Percentiles rank a stretch among this genome's conserved stretches.
Conservation (phyloP, 495 filamentous ascomycete genomes). For the Neurospora sp. region DNA sequence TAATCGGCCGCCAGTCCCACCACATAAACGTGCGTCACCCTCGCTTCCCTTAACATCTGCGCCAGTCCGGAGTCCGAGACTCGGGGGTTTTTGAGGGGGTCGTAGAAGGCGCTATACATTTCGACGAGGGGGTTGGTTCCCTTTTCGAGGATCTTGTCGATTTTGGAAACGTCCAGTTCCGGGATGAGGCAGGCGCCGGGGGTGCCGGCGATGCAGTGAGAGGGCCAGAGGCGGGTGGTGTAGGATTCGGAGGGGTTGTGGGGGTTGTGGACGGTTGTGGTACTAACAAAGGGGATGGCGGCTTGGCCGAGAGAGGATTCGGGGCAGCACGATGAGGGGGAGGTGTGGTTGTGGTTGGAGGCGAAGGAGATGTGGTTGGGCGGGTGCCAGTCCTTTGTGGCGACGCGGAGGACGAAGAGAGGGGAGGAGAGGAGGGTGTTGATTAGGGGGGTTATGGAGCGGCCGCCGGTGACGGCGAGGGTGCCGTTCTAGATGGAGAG, state of each 20-base stretch:
- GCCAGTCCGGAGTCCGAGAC: slow-evolving; percentile 53
- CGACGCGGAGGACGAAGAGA: slow-evolving; percentile 58
- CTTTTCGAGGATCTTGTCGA: slow-evolving; percentile 66
- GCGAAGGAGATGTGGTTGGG: slow-evolving; percentile 82
- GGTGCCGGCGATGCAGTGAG: slow-evolving; percentile 73
- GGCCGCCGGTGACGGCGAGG: slow-evolving; percentile 65
- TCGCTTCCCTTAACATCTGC: slow-evolving; percentile 39
- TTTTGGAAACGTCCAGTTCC: slow-evolving; percentile 51
- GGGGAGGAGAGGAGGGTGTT: slow-evolving; percentile 67
- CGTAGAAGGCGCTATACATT: slow-evolving; percentile 86
- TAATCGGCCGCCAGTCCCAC: slow-evolving; percentile 83
- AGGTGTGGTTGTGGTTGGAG: slow-evolving; percentile 49
- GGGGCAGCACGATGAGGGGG: neutral
- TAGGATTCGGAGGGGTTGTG: slow-evolving; percentile 51
- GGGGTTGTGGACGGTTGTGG: slow-evolving; percentile 57
- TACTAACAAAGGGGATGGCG: slow-evolving; percentile 49
- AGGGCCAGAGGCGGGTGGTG: slow-evolving; percentile 71
- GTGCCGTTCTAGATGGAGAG: slow-evolving; percentile 54
- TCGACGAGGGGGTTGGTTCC: slow-evolving; percentile 64
- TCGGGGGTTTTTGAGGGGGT: slow-evolving; percentile 47
- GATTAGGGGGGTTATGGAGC: slow-evolving; percentile 55
- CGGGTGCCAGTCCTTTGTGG: slow-evolving; percentile 88
- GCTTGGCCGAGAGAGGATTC: neutral
- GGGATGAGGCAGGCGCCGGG: slow-evolving; percentile 64
- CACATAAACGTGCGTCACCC: slow-evolving; percentile 68